phyloP scores from a whole-genome alignment of 805 yeast genomes.

The Candida sonorensis region DNA sequence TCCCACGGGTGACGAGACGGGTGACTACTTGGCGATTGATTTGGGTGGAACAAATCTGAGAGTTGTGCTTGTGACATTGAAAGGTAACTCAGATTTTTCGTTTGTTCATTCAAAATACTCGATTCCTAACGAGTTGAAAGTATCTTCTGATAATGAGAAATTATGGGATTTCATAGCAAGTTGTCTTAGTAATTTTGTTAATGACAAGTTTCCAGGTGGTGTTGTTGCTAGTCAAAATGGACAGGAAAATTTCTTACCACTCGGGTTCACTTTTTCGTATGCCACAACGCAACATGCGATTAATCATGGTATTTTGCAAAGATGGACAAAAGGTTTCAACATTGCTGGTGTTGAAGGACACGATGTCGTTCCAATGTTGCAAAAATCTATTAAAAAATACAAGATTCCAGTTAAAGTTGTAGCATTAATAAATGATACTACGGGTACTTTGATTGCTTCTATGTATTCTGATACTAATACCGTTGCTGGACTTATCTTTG shows the following conservation, averaged over 20 bases:
- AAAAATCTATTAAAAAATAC: slow-evolving; percentile 56
- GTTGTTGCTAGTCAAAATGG: slow-evolving; percentile 48
- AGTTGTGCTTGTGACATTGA: slow-evolving; percentile 78
- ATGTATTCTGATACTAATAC: slow-evolving; percentile 84
- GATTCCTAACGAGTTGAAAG: slow-evolving; percentile 70
- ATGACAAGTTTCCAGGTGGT: slow-evolving; percentile 53
- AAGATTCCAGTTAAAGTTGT: slow-evolving; percentile 78
- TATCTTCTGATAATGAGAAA: slow-evolving; percentile 68
- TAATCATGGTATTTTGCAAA: slow-evolving; percentile 79
- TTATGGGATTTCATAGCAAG: slow-evolving; percentile 85
- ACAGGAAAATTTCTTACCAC: no score
- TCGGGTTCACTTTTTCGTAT: slow-evolving; percentile 94
- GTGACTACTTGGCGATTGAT: slow-evolving; percentile 88
- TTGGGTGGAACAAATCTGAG: slow-evolving; percentile 97
- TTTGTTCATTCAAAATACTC: slow-evolving; percentile 81
- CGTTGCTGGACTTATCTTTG: slow-evolving; percentile 92
- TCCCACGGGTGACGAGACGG: slow-evolving; percentile 89
- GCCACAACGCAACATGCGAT: slow-evolving; percentile 82
- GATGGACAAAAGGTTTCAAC: slow-evolving; percentile 98
- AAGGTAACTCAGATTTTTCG: slow-evolving; percentile 80
- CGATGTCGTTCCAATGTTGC: slow-evolving; percentile 90
- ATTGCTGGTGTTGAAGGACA: slow-evolving; percentile 89
- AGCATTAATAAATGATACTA: slow-evolving; percentile 93
- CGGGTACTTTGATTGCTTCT: slow-evolving; percentile 95
- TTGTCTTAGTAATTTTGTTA: slow-evolving; percentile 64